Base-by-base conservation (phyloP, 164 flowering plant species). In the Tetrastigma voinierianum region DNA sequence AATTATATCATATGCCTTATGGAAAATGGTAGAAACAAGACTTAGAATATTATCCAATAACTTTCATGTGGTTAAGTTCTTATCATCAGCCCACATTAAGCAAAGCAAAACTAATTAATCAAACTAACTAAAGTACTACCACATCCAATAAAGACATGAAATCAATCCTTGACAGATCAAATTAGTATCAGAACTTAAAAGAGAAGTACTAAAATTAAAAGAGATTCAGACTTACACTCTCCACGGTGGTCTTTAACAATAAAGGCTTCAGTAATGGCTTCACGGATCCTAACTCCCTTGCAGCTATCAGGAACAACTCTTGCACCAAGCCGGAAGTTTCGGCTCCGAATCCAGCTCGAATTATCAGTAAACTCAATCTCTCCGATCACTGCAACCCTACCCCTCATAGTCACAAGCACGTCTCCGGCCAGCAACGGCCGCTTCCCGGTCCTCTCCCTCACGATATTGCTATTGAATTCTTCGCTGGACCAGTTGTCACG, bases 161-260 rank as follows among this genome's bases (percentile, higher is more conserved):
- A 44, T 71, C 12, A n/a, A n/a, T n/a, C 19, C 46, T 25, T 10
- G 47, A 9, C n/a, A 9, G 17, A 65, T 2, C 40, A 43, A 32
- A n/a, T n/a, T n/a, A 20, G 21, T 0, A 23, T 3, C 8, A 0
- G n/a, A 32, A 32, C 40, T 32, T n/a, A n/a, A n/a, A n/a, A n/a
- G n/a, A n/a, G n/a, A 32, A 32, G 40, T 32, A 32, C 40, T 32
- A 32, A 4, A 32, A 32, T 32, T 32, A 32, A 32, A 32, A 32
- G 40, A 32, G 6, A 32, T 32, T 32, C 40, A 54, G 18, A 75
- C 85, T 77, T 71, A 86, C 90, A 77, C 76, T 83, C 86, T 57
- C 86, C 87, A 17, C 86, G 86, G 51, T 83, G 87, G 74, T 86
- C 90, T 70, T 81, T 80, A 54, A 83, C 90, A 73, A 80, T 45